Evolutionary conservation across 2,329 filamentous ascomycete species (phyloP).

Genomic region (Aureobasidium subglaciale): DNA sequence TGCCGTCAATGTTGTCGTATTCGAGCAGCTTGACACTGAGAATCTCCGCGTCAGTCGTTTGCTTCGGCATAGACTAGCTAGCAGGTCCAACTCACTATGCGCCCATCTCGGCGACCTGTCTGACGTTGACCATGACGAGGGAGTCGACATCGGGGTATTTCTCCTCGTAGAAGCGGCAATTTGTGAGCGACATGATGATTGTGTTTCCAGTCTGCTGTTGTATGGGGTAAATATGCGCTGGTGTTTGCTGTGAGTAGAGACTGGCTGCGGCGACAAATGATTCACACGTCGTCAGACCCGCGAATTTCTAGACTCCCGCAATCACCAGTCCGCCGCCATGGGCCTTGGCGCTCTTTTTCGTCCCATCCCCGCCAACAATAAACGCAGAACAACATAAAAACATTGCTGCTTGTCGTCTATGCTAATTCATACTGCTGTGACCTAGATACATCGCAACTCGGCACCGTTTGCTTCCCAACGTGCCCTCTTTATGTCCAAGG

Average conservation of each 20-base stretch:
- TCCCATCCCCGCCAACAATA: too few relatives aligned
- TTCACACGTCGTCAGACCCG: neutral
- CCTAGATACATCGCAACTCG: too few relatives aligned
- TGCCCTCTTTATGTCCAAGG: too few relatives aligned
- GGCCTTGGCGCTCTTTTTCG: neutral
- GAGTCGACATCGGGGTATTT: conserved; percentile 98
- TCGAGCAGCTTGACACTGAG: conserved; percentile 82
- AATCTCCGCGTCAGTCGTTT: neutral
- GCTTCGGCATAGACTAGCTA: neutral
- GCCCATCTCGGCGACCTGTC: conserved; percentile 99
- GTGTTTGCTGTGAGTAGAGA: neutral
- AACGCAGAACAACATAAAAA: too few relatives aligned
- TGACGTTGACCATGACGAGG: conserved; percentile 99
- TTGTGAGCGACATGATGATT: conserved; percentile 52
- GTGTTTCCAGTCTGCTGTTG: neutral
- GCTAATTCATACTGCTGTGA: too few relatives aligned
- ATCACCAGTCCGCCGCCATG: too few relatives aligned
- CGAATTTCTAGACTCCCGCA: conserved; percentile 10
- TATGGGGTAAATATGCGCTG: neutral
- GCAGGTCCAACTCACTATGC: conserved; percentile 55
- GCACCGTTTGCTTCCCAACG: too few relatives aligned
- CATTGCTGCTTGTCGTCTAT: too few relatives aligned
- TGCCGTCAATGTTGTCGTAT: conserved; percentile 99
- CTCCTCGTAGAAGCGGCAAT: conserved; percentile 96
- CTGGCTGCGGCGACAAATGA: neutral